Evolutionary conservation across 1,284 basidiomycete species (phyloP), one percentile per base, ranked within the genome.

Genomic region (Exobasidium rhododendri): DNA sequence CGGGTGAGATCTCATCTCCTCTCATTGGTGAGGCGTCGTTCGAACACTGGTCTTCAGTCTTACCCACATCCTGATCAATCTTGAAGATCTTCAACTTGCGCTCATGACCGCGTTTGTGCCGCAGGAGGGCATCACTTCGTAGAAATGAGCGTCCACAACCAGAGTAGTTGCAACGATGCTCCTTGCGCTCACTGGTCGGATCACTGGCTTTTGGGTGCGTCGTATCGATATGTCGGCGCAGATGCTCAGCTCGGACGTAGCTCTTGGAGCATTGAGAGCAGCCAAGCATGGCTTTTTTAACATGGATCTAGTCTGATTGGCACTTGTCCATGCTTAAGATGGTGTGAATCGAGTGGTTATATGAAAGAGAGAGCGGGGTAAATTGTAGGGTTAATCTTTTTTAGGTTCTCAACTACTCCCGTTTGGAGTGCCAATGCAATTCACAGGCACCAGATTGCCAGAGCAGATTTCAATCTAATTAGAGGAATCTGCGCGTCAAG

Each of bases 181-280:
- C 24, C 20, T 31, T 24, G 24, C 24, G 29, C 22, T 7, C 24
- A 31, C 20, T 50, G 14, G 47, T 7, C 10, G 10, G 29, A 10
- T 7, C 24, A 31, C 20, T 50, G 14, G 47, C 7, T 10, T 7
- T 31, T 24, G 24, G 24, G 20, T 50, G 47, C 7, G 47, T 31
- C 20, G 47, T 50, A 24, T 50, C 47, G 47, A 75, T 66, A 53
- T 75, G 74, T 20, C 74, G 60, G 66, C 74, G 74, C 61, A 75
- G 69, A 50, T 75, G 74, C 59, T 75, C 74, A 60, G 67, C 69
- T 17, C 74, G 70, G 59, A 69, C 71, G 67, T 74, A 75, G 47
- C 68, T 69, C 61, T 75, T 75, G 59, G 70, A 70, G 40, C 74
- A 75, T 7, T 7, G 10, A 10, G 47, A 14, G 22, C 47, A 50